These are phyloP conservation scores for sunflower (Helianthus annuus) DNA, from an alignment of 129 eudicot genomes.

Conservation along the genomic window DNA sequence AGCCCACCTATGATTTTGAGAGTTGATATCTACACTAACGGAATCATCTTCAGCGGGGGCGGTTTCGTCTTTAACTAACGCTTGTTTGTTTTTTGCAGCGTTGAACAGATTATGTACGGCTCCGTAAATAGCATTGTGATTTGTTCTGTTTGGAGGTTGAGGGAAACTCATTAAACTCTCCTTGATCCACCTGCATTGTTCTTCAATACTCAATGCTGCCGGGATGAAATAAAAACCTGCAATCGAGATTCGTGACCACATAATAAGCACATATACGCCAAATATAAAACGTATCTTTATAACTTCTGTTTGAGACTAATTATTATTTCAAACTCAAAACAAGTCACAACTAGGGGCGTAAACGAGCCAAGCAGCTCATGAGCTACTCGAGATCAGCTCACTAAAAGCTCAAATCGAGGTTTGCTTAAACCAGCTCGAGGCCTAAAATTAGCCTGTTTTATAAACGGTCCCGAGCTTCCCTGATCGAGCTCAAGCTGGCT, in stretches of 20 bases:
- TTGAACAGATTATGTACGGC: constrained; percentile 59
- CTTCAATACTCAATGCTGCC: constrained; percentile 69
- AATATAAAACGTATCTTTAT: neutral
- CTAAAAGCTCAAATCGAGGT: too few relatives aligned
- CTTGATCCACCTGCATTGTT: constrained; percentile 80
- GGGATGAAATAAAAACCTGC: constrained; percentile 94
- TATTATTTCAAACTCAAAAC: neutral
- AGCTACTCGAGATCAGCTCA: too few relatives aligned
- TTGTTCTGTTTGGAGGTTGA: constrained; percentile 88
- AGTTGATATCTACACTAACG: constrained; percentile 3
- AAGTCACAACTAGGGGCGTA: neutral
- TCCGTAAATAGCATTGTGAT: constrained; percentile 87
- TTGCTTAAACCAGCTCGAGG: too few relatives aligned
- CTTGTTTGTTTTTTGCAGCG: constrained; percentile 56
- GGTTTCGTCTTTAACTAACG: constrained; percentile 47
- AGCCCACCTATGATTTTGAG: constrained; percentile 50
- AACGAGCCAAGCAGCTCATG: too few relatives aligned
- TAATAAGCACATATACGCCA: constrained; percentile 4
- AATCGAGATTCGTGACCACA: constrained; percentile 23
- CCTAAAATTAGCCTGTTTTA: too few relatives aligned
- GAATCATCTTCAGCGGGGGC: constrained; percentile 16
- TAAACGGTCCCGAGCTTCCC: too few relatives aligned
- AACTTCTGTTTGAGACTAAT: neutral
- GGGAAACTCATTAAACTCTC: constrained; percentile 90
- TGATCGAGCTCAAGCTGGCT: too few relatives aligned